These are phyloP conservation scores for Claviceps quebecensis DNA, from an alignment of 2,329 filamentous ascomycete genomes.

Conservation along the genomic window DNA sequence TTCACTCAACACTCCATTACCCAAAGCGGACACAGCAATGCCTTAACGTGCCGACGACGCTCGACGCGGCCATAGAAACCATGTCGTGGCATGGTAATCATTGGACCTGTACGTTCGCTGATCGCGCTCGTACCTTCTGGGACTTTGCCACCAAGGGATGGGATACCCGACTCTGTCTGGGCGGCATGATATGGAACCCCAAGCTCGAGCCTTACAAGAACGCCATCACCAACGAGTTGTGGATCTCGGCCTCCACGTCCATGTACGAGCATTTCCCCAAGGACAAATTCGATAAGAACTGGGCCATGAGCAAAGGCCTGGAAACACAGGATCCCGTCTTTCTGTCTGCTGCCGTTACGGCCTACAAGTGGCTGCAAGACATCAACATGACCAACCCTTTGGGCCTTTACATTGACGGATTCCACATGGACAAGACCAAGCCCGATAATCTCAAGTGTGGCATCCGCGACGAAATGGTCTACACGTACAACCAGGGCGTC, in stretches of 20 bases:
- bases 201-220: slow-evolving; percentile 78
- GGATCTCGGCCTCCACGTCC: slow-evolving; percentile 65
- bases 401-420: slow-evolving; percentile 76
- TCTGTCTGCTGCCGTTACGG: slow-evolving; percentile 58
- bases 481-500: slow-evolving; percentile 93
- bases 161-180: slow-evolving; percentile 67
- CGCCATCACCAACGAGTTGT: slow-evolving; percentile 88
- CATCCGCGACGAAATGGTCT: slow-evolving; percentile 72
- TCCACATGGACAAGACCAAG: slow-evolving; percentile 55
- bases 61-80: slow-evolving; percentile 12
- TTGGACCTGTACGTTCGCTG: slow-evolving; percentile 65
- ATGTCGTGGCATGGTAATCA: slow-evolving; percentile 61
- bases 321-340: slow-evolving; percentile 44
- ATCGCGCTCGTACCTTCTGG: slow-evolving; percentile 76
- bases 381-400: slow-evolving; percentile 68
- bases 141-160: slow-evolving; percentile 66
- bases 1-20: slow-evolving; percentile 54
- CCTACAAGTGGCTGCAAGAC: slow-evolving; percentile 64
- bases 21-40: slow-evolving; percentile 10
- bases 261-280: slow-evolving; percentile 90
- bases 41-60: slow-evolving; percentile 3
- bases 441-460: slow-evolving; percentile 63
- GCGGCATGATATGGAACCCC: slow-evolving; percentile 87
- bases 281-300: slow-evolving; percentile 60
- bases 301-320: slow-evolving; percentile 21